A percentile compares a stretch with the other conserved stretches of the same genome.
Conservation (phyloP, 108 stramenopile species). For the Cylindrotheca closterium region DNA sequence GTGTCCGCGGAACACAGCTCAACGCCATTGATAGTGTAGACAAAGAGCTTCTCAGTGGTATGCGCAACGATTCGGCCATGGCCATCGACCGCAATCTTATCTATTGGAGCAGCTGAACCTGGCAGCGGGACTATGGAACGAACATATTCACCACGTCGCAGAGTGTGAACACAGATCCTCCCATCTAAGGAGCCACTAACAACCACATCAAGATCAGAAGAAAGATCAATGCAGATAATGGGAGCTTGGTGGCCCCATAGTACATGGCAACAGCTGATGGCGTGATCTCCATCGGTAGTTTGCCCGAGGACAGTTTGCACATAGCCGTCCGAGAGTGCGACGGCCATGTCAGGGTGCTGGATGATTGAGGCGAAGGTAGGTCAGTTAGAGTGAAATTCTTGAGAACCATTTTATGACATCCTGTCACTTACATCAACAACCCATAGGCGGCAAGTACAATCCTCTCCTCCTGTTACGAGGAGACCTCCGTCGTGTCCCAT, state of each 20-base stretch:
- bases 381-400: too few species aligned
- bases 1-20: conserved; percentile 38
- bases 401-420: too few species aligned
- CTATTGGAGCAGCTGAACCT: conserved; percentile 19
- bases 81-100: conserved; percentile 55
- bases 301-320: conserved; percentile 59
- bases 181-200: conserved; percentile 66
- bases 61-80: conserved; percentile 67
- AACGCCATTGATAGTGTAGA: conserved; percentile 71
- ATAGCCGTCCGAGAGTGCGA: conserved; percentile 70
- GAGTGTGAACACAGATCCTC: conserved; percentile 69
- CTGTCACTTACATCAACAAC: conserved; percentile 53
- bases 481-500: conserved; percentile 61
- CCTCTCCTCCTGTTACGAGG: conserved; percentile 75
- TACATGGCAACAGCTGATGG: conserved; percentile 57
- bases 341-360: conserved; percentile 56
- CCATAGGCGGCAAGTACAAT: conserved; percentile 79
- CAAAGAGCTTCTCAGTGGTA: conserved; percentile 56
- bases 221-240: conserved; percentile 59
- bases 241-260: conserved; percentile 72
- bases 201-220: conserved; percentile 68
- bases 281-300: conserved; percentile 25
- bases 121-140: conserved; percentile 42
- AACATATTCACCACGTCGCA: conserved; percentile 69
- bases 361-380: too few species aligned